phyloP scores from a whole-genome alignment of 108 stramenopile genomes.

The Cyclotella cryptica region DNA sequence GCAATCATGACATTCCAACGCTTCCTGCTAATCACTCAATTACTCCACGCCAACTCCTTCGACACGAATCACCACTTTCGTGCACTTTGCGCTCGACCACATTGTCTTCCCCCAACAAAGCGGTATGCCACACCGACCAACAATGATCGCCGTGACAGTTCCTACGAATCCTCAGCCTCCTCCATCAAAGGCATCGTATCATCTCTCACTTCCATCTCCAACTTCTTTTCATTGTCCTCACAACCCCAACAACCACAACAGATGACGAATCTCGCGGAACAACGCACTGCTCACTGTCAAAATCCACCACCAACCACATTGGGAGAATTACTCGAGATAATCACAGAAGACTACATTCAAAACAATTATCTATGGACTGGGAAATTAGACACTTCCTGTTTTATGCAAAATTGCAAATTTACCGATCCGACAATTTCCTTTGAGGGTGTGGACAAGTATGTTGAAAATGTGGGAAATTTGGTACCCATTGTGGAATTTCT shows the following conservation, averaged over 20 bases:
- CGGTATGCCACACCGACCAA: neutral
- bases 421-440: constrained; percentile 85
- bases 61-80: too few relatives aligned
- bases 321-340: constrained; percentile 62
- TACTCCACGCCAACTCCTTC: too few relatives aligned
- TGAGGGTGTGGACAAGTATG: constrained; percentile 66
- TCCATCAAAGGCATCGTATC: constrained; percentile 38
- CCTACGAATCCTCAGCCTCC: constrained; percentile 42
- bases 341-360: constrained; percentile 66
- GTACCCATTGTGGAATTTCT: constrained; percentile 69
- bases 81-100: too few relatives aligned
- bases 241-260: neutral
- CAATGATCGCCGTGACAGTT: constrained; percentile 4
- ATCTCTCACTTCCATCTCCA: constrained; percentile 37
- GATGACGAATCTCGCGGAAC: neutral
- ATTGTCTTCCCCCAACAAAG: neutral
- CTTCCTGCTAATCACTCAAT: too few relatives aligned
- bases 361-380: constrained; percentile 90
- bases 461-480: constrained; percentile 71
- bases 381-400: constrained; percentile 69
- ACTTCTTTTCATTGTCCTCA: constrained; percentile 20
- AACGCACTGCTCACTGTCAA: neutral
- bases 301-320: constrained; percentile 38
- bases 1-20: too few relatives aligned
- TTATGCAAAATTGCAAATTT: constrained; percentile 67